Percentiles rank a stretch among this genome's conserved stretches.
phyloP scores from a whole-genome alignment of 108 stramenopile genomes.

The Halocafeteria seosinensis region DNA sequence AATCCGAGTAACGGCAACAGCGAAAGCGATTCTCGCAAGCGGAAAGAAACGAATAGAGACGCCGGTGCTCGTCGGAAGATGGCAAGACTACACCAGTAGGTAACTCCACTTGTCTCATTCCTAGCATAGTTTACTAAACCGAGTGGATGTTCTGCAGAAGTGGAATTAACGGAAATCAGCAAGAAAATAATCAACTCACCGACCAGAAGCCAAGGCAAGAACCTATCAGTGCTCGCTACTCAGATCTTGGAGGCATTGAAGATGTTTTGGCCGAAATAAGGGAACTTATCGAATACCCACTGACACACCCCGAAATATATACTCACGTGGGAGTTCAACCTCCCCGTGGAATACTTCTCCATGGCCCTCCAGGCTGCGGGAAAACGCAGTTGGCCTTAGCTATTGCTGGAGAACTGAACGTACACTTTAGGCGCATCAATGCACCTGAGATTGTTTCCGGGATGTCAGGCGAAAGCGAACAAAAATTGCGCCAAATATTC shows the following conservation, averaged over 20 bases:
- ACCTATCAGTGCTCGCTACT: slow-evolving; percentile 6
- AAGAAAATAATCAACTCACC: no score
- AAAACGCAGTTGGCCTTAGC: slow-evolving; percentile 85
- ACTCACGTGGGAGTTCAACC: slow-evolving; percentile 83
- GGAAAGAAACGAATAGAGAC: no score
- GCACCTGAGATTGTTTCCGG: slow-evolving; percentile 91
- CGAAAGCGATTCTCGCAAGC: no score
- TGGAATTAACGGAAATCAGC: no score
- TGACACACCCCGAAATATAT: slow-evolving; percentile 87
- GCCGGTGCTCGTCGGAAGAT: no score
- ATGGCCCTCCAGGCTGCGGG: slow-evolving; percentile 87
- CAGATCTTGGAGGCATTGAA: slow-evolving; percentile 24
- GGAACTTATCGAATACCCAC: slow-evolving; percentile 52
- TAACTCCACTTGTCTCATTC: no score
- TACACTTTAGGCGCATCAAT: slow-evolving; percentile 51
- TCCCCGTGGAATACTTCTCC: slow-evolving; percentile 85
- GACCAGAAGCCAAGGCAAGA: no score
- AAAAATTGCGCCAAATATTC: slow-evolving; percentile 71
- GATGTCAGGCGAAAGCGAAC: slow-evolving; percentile 78
- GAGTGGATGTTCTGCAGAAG: no score
- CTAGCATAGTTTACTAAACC: no score
- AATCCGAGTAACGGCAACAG: no score
- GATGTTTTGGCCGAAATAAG: slow-evolving; percentile 13
- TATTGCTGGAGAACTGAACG: slow-evolving; percentile 50
- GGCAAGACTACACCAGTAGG: no score